phyloP scores from a whole-genome alignment of 495 filamentous ascomycete species.

The Darksidea phi region DNA sequence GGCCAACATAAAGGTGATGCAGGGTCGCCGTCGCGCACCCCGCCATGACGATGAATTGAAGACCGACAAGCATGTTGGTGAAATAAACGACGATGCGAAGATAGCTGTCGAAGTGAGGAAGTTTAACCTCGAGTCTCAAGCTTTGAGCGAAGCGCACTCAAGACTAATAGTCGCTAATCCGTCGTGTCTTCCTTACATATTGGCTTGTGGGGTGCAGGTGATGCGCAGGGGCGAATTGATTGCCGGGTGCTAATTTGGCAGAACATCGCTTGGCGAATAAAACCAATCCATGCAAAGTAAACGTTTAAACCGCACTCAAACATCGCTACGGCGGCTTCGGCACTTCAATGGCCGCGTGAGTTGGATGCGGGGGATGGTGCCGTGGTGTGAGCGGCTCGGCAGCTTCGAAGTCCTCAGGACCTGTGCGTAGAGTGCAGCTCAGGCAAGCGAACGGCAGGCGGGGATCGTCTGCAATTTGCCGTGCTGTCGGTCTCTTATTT shows the following conservation, averaged over 20 bases:
- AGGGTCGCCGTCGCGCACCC: background rate
- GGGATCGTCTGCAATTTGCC: conserved; percentile 1
- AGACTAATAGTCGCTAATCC: too few species aligned
- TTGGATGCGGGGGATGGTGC: background rate
- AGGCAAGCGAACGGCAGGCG: conserved; percentile 5
- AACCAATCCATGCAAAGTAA: background rate
- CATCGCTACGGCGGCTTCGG: background rate
- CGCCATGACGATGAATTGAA: background rate
- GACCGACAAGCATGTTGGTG: background rate
- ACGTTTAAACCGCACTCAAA: background rate
- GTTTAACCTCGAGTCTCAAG: too few species aligned
- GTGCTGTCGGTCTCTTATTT: background rate
- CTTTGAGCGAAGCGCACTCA: too few species aligned
- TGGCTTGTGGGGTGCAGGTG: background rate
- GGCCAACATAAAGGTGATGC: conserved; percentile 12
- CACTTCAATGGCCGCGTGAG: background rate
- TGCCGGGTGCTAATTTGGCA: background rate
- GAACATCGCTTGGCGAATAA: background rate
- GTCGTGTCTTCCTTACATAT: too few species aligned
- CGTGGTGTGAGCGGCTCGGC: background rate
- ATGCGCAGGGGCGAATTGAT: background rate
- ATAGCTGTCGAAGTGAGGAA: too few species aligned
- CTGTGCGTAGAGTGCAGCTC: conserved; percentile 2
- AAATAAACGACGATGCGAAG: background rate
- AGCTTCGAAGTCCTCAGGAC: conserved; percentile 10